Percentiles rank a stretch among this genome's conserved stretches.
phyloP scores from a whole-genome alignment of 2,329 filamentous ascomycete species.

The Byssochlamys sp. region DNA sequence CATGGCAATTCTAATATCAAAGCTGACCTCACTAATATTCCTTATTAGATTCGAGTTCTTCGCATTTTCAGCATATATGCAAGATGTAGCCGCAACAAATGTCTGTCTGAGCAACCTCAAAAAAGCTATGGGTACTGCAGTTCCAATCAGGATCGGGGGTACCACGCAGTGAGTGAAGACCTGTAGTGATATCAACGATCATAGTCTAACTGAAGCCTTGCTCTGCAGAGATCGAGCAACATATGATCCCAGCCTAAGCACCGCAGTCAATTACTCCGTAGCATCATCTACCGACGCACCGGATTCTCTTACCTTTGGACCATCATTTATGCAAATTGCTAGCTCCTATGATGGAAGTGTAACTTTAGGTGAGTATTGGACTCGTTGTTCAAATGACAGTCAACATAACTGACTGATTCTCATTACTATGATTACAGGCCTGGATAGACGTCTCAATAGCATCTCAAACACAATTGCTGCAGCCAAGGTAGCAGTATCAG shows the following conservation, averaged over 20 bases:
- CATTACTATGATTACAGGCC: conserved; percentile 14
- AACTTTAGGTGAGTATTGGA: conserved; percentile 30
- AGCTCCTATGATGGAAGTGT: conserved; percentile 42
- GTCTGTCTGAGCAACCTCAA: conserved; percentile 46
- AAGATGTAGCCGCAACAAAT: conserved; percentile 41
- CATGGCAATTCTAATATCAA: too few relatives aligned
- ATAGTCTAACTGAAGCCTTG: background rate
- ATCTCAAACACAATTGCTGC: conserved; percentile 47
- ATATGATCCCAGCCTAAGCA: conserved; percentile 38
- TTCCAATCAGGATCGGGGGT: conserved; percentile 49
- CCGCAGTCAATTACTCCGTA: conserved; percentile 45
- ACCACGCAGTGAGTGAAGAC: conserved; percentile 42
- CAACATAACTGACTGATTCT: background rate
- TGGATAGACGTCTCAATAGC: conserved; percentile 47
- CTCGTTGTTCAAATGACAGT: background rate
- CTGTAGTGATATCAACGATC: background rate
- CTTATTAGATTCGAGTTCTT: conserved; percentile 45
- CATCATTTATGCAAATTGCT: conserved; percentile 44
- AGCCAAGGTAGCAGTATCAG: conserved; percentile 35
- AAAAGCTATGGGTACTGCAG: conserved; percentile 42
- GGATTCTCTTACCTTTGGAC: conserved; percentile 42
- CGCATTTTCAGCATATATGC: conserved; percentile 46
- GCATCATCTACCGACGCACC: conserved; percentile 41
- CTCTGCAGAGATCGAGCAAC: conserved; percentile 40
- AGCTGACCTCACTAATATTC: background rate